Evolutionary conservation across 1,139 yeast species (phyloP).

Genomic region (Hemisphaericaspora xylanilytica): DNA sequence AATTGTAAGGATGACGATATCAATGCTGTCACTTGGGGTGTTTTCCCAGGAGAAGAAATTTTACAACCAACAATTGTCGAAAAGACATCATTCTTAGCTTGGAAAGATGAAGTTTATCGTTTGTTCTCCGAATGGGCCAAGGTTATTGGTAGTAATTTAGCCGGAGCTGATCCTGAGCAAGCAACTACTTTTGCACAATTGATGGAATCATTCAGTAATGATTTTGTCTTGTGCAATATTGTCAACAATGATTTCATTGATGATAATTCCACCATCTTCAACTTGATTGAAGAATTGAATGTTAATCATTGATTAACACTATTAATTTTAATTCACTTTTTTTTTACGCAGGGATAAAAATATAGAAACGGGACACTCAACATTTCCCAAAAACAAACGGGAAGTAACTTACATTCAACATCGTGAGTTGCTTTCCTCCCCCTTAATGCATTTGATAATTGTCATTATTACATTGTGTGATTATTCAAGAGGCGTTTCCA

Average conservation of each 20-base stretch:
- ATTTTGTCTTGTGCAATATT: slow-evolving; percentile 77
- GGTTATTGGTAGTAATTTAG: slow-evolving; percentile 41
- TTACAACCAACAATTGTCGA: slow-evolving; percentile 94
- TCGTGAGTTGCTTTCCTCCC: slow-evolving; percentile 2
- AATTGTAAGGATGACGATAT: slow-evolving; percentile 78
- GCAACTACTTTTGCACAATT: slow-evolving; percentile 34
- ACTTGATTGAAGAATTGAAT: slow-evolving; percentile 30
- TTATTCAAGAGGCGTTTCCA: slow-evolving; percentile 3
- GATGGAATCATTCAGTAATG: slow-evolving; percentile 50
- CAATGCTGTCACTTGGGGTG: slow-evolving; percentile 98
- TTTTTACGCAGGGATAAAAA: slow-evolving; percentile 24
- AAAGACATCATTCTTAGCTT: slow-evolving; percentile 80
- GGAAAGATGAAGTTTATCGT: slow-evolving; percentile 95
- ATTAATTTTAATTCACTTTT: slow-evolving; percentile 25
- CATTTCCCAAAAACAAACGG: slow-evolving; percentile 4
- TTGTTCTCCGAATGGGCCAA: slow-evolving; percentile 79
- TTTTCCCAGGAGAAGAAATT: slow-evolving; percentile 88
- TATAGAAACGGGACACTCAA: slow-evolving; percentile 6
- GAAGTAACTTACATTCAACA: slow-evolving; percentile 5
- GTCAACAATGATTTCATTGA: slow-evolving; percentile 83
- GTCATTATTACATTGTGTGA: not conserved
- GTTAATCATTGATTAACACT: too few relatives aligned
- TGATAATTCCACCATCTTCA: slow-evolving; percentile 49
- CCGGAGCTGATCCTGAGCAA: slow-evolving; percentile 34
- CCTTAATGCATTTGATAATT: too few relatives aligned